These are phyloP conservation scores for Gracilaria gracilis DNA, from an alignment of 23 red algal species.

Conservation along the genomic window DNA sequence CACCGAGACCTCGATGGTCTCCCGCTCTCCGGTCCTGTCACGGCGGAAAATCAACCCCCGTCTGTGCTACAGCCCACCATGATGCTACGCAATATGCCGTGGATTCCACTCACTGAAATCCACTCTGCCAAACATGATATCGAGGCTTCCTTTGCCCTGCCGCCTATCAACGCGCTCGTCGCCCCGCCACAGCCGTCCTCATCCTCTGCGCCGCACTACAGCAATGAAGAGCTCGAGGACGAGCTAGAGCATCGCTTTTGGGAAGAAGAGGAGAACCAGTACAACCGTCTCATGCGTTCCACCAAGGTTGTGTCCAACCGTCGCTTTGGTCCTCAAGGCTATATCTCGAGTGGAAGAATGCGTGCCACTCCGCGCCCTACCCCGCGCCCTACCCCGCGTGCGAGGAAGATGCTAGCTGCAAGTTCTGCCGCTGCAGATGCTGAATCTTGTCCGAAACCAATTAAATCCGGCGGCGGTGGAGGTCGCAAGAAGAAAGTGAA, in stretches of 20 bases:
- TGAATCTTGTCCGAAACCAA: neutral
- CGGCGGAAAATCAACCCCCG: conserved; percentile 4
- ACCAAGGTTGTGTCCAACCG: conserved; percentile 48
- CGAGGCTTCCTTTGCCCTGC: conserved; percentile 45
- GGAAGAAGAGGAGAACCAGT: conserved; percentile 61
- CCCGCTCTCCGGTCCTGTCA: conserved; percentile 20
- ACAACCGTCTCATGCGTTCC: conserved; percentile 60
- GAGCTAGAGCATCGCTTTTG: conserved; percentile 67
- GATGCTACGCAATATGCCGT: conserved; percentile 46
- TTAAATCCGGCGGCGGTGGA: neutral
- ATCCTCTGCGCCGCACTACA: conserved; percentile 41
- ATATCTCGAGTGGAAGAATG: conserved; percentile 59
- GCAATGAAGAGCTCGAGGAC: conserved; percentile 67
- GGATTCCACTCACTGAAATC: conserved; percentile 35
- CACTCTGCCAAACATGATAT: conserved; percentile 46
- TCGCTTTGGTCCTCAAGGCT: conserved; percentile 58
- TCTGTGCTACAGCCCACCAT: conserved; percentile 30
- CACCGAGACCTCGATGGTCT: conserved; percentile 33
- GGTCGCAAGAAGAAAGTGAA: conserved; percentile 72
- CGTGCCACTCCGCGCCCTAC: conserved; percentile 49
- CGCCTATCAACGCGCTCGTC: conserved; percentile 15
- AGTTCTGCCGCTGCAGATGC: neutral
- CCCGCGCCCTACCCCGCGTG: neutral
- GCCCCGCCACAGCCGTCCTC: neutral
- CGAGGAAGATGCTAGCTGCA: neutral